Conservation (phyloP, 768 basidiomycete species). For the Steccherinum ochraceum region DNA sequence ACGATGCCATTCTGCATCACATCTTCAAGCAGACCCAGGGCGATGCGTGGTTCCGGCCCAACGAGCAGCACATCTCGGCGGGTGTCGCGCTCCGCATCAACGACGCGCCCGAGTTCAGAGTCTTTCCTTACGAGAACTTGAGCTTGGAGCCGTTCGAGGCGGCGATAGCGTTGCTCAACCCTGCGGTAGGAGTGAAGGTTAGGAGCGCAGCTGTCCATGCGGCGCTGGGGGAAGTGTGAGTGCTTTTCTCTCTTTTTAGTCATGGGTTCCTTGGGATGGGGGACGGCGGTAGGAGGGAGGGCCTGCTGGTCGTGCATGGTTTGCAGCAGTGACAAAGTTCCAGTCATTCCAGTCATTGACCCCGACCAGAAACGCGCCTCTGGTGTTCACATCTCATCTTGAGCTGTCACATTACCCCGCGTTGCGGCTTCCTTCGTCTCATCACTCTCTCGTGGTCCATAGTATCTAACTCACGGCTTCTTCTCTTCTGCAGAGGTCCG, state of each 20-base stretch:
- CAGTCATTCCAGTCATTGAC: neutral
- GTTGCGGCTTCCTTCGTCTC: too few species aligned
- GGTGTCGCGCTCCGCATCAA: constrained; percentile 46
- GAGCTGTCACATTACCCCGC: neutral
- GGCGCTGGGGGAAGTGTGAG: constrained; percentile 40
- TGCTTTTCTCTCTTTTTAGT: constrained; percentile 3
- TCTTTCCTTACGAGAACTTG: constrained; percentile 49
- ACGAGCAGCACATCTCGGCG: constrained; percentile 38
- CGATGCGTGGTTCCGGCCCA: constrained; percentile 50
- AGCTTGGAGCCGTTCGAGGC: constrained; percentile 49
- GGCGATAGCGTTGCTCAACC: constrained; percentile 46
- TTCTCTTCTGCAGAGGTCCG: constrained; percentile 15
- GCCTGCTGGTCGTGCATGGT: neutral
- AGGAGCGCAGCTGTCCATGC: constrained; percentile 45
- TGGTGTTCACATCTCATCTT: constrained; percentile 1
- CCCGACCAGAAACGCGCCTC: neutral
- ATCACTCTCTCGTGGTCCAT: too few species aligned
- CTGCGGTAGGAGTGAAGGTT: constrained; percentile 49
- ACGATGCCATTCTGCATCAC: constrained; percentile 37
- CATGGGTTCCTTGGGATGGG: neutral
- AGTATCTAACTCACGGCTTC: neutral
- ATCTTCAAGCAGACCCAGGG: constrained; percentile 42
- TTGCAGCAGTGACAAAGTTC: neutral
- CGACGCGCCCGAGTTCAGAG: constrained; percentile 37
- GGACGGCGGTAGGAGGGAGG: neutral